Conservation (phyloP, 2,329 filamentous ascomycete species). For the Elsinoe batatas region DNA sequence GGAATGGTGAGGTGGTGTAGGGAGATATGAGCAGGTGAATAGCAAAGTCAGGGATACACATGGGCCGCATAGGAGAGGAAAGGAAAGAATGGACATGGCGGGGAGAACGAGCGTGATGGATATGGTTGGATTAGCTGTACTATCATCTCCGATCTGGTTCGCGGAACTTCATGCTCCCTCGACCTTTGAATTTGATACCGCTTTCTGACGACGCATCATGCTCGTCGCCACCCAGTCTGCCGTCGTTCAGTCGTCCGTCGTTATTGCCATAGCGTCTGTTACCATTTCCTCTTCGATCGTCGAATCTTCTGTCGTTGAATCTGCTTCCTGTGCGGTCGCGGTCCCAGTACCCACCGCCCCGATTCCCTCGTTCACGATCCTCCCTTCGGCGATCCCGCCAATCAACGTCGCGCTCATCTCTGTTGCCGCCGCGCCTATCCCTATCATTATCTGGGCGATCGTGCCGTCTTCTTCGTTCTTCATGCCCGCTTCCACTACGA, state of each 20-base stretch:
- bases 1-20: constrained; percentile 65
- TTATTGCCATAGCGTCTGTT: constrained; percentile 15
- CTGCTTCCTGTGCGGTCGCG: background rate
- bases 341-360: background rate
- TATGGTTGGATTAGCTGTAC: background rate
- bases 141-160: constrained; percentile 20
- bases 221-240: constrained; percentile 29
- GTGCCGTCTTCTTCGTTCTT: constrained; percentile 9
- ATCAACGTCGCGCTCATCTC: background rate
- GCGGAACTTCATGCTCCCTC: constrained; percentile 32
- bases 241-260: constrained; percentile 37
- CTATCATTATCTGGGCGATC: constrained; percentile 9
- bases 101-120: no score
- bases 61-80: background rate
- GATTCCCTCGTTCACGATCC: background rate
- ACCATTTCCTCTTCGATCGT: constrained; percentile 1
- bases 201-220: constrained; percentile 19
- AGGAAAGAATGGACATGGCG: no score
- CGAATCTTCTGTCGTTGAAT: background rate
- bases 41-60: no score
- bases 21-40: constrained; percentile 58
- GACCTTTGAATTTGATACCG: constrained; percentile 31
- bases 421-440: background rate
- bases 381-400: constrained; percentile 3
- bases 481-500: constrained; percentile 10